These are phyloP conservation scores for Parastagonospora nodorum DNA, from an alignment of 2,329 filamentous ascomycete species.

Conservation along the genomic window DNA sequence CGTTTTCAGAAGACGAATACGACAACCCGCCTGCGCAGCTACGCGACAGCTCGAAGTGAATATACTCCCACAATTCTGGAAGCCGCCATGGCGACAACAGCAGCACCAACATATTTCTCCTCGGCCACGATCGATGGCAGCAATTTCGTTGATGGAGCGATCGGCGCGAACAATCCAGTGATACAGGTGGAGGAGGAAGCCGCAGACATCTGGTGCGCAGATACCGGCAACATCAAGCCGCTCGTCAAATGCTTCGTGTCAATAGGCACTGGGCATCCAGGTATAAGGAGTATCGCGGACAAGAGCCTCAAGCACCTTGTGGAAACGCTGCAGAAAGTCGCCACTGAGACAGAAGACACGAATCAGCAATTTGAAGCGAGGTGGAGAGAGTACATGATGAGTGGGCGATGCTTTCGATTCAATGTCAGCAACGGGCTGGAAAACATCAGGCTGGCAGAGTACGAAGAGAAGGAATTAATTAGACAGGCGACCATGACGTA, in stretches of 20 bases:
- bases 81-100: constrained; percentile 36
- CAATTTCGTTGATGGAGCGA: constrained; percentile 50
- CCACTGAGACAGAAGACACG: constrained; percentile 37
- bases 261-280: constrained; percentile 15
- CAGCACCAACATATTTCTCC: constrained; percentile 38
- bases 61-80: constrained; percentile 27
- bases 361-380: constrained; percentile 25
- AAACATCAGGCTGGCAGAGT: constrained; percentile 21
- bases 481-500: constrained; percentile 10
- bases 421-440: constrained; percentile 42
- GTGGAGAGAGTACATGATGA: constrained; percentile 1
- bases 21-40: constrained; percentile 43
- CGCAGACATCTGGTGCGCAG: constrained; percentile 12
- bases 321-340: constrained; percentile 29
- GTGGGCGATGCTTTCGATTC: constrained; percentile 38
- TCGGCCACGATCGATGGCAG: constrained; percentile 44
- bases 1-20: constrained; percentile 48
- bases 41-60: constrained; percentile 11
- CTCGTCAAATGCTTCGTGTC: constrained; percentile 21
- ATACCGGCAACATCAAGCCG: constrained; percentile 4
- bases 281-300: background rate
- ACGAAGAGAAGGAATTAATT: constrained; percentile 9
- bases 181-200: constrained; percentile 46
- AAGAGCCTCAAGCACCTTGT: constrained; percentile 11
- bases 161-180: constrained; percentile 53